phyloP scores from a whole-genome alignment of 768 basidiomycete species.

The Tephrocybe rancida region DNA sequence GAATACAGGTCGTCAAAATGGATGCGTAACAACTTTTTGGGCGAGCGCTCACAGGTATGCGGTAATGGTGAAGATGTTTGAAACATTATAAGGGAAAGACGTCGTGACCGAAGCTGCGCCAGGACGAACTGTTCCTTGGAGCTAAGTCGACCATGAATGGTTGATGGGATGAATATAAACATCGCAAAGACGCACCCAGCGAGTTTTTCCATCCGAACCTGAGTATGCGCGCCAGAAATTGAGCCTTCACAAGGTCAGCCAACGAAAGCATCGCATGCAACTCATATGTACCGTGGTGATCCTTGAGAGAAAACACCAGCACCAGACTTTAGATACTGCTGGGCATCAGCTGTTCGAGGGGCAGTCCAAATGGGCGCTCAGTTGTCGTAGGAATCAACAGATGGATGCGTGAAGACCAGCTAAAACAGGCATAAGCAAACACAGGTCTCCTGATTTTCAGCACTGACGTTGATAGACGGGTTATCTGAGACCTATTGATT shows the following conservation, averaged over 20 bases:
- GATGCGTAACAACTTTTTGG: not conserved
- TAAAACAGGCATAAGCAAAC: conserved; percentile 18
- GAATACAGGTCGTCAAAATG: not conserved
- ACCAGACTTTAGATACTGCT: conserved; percentile 51
- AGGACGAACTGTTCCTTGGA: conserved; percentile 67
- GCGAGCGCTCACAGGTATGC: conserved; percentile 50
- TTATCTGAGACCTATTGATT: conserved; percentile 54
- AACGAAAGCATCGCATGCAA: not conserved
- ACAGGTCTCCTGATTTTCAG: not conserved
- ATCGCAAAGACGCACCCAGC: conserved; percentile 40
- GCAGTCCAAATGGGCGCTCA: conserved; percentile 59
- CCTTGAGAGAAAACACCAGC: conserved; percentile 60
- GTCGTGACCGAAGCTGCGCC: conserved; percentile 57
- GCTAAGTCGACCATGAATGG: no score
- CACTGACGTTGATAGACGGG: conserved; percentile 60
- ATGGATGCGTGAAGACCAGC: conserved; percentile 69
- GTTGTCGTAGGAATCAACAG: conserved; percentile 64
- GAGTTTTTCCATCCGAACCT: conserved; percentile 46
- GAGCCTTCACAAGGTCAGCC: conserved; percentile 30
- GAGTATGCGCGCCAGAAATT: conserved; percentile 65
- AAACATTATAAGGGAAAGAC: conserved; percentile 49
- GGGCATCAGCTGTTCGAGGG: conserved; percentile 59
- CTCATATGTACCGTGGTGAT: conserved; percentile 46
- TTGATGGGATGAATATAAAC: no score
- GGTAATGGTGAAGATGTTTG: conserved; percentile 65